A percentile compares a stretch with the other conserved stretches of the same genome.
phyloP scores from a whole-genome alignment of 2,329 filamentous ascomycete species.

The Coniochaeta sp. region DNA sequence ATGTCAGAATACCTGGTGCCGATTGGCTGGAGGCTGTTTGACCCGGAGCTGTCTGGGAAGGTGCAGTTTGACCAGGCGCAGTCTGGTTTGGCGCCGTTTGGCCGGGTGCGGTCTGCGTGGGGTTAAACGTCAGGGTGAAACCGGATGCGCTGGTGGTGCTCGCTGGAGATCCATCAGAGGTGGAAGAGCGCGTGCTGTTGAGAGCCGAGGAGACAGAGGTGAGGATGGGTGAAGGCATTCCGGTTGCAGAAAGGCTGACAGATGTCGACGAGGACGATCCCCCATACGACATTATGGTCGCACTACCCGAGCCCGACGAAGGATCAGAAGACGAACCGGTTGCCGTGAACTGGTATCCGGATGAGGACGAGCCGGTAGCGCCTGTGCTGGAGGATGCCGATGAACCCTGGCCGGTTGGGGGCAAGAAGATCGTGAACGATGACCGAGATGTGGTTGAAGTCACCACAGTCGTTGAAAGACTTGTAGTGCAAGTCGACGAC shows the following conservation, averaged over 20 bases:
- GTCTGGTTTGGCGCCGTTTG: not conserved
- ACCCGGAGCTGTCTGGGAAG: not conserved
- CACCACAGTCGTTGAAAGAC: not conserved
- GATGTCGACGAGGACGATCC: not conserved
- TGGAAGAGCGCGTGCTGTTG: not conserved
- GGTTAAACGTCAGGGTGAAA: not conserved
- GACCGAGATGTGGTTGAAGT: not conserved
- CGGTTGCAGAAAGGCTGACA: not conserved
- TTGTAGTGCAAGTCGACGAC: not conserved
- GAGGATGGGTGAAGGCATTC: not conserved
- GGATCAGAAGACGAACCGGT: not conserved
- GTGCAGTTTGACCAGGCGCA: not conserved
- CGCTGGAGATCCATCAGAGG: not conserved
- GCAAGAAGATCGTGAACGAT: not conserved
- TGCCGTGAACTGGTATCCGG: not conserved
- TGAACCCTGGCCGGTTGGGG: not conserved
- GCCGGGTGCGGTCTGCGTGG: not conserved
- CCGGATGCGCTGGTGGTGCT: not conserved
- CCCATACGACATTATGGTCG: not conserved
- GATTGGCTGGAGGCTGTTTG: conserved; percentile 2
- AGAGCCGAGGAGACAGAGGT: not conserved
- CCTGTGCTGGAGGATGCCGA: not conserved
- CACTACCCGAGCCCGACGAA: not conserved
- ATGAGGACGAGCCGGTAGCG: not conserved
- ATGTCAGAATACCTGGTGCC: not conserved